Conservation (phyloP, 1,284 basidiomycete species). For the Cutaneotrichosporon dermatis region DNA sequence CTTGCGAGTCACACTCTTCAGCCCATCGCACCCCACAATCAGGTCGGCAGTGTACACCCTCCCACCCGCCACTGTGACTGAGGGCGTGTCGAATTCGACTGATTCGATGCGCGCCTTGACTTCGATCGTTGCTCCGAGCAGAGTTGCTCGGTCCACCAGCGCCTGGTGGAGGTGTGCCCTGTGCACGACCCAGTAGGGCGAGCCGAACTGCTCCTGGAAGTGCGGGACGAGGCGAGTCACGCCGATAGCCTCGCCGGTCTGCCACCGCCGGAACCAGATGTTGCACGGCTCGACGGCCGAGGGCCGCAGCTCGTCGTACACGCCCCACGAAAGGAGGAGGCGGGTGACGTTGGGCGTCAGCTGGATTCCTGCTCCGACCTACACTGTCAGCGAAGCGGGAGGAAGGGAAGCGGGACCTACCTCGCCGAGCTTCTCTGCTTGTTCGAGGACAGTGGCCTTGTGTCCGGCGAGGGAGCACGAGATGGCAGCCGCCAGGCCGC, state of each 20-base stretch:
- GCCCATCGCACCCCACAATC: conserved; percentile 58
- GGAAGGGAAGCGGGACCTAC: neutral
- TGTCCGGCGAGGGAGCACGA: conserved; percentile 55
- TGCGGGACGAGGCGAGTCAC: conserved; percentile 49
- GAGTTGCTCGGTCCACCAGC: conserved; percentile 53
- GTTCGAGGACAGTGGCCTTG: conserved; percentile 55
- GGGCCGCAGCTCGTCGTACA: conserved; percentile 50
- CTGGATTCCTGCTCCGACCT: conserved; percentile 55
- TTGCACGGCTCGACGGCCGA: conserved; percentile 52
- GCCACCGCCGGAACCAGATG: conserved; percentile 55
- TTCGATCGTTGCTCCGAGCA: conserved; percentile 52
- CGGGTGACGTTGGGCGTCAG: conserved; percentile 54
- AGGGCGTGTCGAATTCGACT: conserved; percentile 50
- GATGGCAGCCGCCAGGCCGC: conserved; percentile 56
- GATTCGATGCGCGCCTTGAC: conserved; percentile 51
- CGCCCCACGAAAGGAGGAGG: conserved; percentile 56
- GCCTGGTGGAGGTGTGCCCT: conserved; percentile 59
- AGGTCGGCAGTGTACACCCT: conserved; percentile 51
- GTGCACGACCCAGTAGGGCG: conserved; percentile 58
- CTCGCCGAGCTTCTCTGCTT: conserved; percentile 53
- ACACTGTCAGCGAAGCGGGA: neutral
- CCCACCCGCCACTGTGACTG: conserved; percentile 43
- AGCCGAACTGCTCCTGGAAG: conserved; percentile 51
- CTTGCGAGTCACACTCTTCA: conserved; percentile 44
- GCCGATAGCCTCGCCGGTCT: conserved; percentile 52